phyloP scores from a whole-genome alignment of 2,329 filamentous ascomycete species.

The Achaetomium macrosporum region DNA sequence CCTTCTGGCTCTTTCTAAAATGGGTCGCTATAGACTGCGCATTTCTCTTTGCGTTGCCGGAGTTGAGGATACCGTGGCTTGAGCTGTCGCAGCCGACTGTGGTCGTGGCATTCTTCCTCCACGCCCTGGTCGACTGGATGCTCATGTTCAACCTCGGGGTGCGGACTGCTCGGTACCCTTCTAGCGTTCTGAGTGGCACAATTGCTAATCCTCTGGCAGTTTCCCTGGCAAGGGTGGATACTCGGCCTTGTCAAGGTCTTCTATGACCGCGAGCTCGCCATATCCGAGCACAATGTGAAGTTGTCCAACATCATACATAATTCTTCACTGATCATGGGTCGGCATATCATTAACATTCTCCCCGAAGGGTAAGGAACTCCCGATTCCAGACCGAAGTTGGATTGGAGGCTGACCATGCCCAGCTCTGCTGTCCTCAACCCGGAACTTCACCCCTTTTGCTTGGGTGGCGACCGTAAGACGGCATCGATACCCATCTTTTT shows the following conservation, averaged over 20 bases:
- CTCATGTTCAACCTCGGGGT: slow-evolving; percentile 89
- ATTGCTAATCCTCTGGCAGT: slow-evolving; percentile 34
- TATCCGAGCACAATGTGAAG: slow-evolving; percentile 91
- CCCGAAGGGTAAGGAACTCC: slow-evolving; percentile 68
- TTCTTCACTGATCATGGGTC: slow-evolving; percentile 86
- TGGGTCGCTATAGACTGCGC: slow-evolving; percentile 83
- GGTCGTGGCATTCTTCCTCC: slow-evolving; percentile 62
- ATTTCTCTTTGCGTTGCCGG: slow-evolving; percentile 81
- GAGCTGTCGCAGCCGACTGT: slow-evolving; percentile 78
- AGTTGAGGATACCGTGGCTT: slow-evolving; percentile 90
- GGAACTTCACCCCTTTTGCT: slow-evolving; percentile 71
- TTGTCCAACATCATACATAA: slow-evolving; percentile 84
- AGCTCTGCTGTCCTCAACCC: slow-evolving; percentile 85
- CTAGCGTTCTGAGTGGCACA: neutral
- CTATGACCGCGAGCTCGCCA: slow-evolving; percentile 86
- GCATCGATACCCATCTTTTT: slow-evolving; percentile 77
- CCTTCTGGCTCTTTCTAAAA: slow-evolving; percentile 88
- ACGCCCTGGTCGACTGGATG: slow-evolving; percentile 71
- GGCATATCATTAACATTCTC: slow-evolving; percentile 95
- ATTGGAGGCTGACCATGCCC: slow-evolving; percentile 26
- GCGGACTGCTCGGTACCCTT: slow-evolving; percentile 26
- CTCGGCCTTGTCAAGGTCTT: slow-evolving; percentile 70
- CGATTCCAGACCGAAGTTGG: neutral
- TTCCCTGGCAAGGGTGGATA: slow-evolving; percentile 70
- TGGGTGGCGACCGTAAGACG: slow-evolving; percentile 57